Base-by-base conservation (phyloP, 371 early-diverging fungal species). In the Lichtheimia corymbifera region DNA sequence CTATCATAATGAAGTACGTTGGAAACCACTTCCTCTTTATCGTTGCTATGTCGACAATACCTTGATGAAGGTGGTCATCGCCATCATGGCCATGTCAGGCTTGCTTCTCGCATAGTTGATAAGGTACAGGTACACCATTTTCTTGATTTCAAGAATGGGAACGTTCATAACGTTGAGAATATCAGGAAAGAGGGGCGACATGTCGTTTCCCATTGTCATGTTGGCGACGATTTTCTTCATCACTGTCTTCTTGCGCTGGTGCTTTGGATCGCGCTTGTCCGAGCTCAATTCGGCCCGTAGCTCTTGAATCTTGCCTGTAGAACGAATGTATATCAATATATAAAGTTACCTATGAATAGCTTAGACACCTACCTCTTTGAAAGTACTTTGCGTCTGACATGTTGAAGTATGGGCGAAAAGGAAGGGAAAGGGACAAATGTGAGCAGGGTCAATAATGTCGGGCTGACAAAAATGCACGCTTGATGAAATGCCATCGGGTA, bases 171-270 rank as follows among this genome's bases (percentile, higher is more conserved):
- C 82, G 45, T 76, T 78, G 0, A 86, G 63, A 27, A 86, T 83
- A 65, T 86, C 86, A 18, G 77, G 79, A 59, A 92, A 95, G 49
- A 98, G 83, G 13, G 93, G 85, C 5, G 94, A 92, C 92, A 97
- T 95, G 76, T 98, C 98, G 71, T 95, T 96, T 35, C 99, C 99
- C 92, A 97, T 94, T 11, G 99, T 97, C 97, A 98, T 97, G 69
- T 97, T 96, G 64, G 96, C 97, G 14, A 97, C 93, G 63, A 97
- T 93, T 80, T 94, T 95, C 80, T 96, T 97, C 80, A 98, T 84
- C 44, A 91, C 95, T 20, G 88, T 84, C 79, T 91, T 91, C 68
- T 96, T 95, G 61, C 90, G 92, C 40, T 86, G 83, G 70, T 91
- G 81, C 71, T 95, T 96, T 58, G 85, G 80, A 72, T 97, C 97